phyloP scores from a whole-genome alignment of 148 eudicot genomes.

The Salicornia ramosissima region DNA sequence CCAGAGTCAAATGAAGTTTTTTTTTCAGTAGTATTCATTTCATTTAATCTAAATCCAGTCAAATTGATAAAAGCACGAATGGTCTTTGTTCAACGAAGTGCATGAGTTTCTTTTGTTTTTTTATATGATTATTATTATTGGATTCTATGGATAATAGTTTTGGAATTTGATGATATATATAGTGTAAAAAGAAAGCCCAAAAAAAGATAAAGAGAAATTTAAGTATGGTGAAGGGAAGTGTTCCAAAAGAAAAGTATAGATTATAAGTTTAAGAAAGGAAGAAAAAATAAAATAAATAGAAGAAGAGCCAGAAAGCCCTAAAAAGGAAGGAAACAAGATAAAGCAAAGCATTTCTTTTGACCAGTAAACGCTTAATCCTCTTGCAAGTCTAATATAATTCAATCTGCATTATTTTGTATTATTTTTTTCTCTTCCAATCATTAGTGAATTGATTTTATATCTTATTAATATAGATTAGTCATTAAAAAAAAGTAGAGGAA shows the following conservation, averaged over 20 bases:
- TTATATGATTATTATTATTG: not conserved
- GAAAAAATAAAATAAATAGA: slow-evolving; percentile 36
- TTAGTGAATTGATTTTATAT: not conserved
- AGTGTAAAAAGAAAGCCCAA: not conserved
- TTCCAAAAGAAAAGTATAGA: slow-evolving; percentile 25
- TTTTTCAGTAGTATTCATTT: no score
- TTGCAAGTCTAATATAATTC: slow-evolving; percentile 24
- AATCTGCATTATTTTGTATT: slow-evolving; percentile 16
- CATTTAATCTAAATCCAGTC: not conserved
- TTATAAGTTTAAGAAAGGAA: slow-evolving; percentile 13
- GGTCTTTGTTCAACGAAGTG: not conserved
- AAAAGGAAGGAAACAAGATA: slow-evolving; percentile 25
- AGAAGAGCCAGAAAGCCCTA: slow-evolving; percentile 30
- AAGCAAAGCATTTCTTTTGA: slow-evolving; percentile 35
- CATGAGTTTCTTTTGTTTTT: not conserved
- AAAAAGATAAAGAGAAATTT: not conserved
- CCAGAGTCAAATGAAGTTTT: no score
- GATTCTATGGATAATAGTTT: not conserved
- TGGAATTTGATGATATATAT: not conserved
- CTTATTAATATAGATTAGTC: no score
- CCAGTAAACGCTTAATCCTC: slow-evolving; percentile 11
- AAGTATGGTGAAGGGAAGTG: slow-evolving; percentile 20
- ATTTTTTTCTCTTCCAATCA: not conserved
- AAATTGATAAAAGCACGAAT: not conserved
- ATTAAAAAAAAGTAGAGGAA: no score